phyloP scores from a whole-genome alignment of 176 grass and related monocot species.

The Tuctoria greenei region DNA sequence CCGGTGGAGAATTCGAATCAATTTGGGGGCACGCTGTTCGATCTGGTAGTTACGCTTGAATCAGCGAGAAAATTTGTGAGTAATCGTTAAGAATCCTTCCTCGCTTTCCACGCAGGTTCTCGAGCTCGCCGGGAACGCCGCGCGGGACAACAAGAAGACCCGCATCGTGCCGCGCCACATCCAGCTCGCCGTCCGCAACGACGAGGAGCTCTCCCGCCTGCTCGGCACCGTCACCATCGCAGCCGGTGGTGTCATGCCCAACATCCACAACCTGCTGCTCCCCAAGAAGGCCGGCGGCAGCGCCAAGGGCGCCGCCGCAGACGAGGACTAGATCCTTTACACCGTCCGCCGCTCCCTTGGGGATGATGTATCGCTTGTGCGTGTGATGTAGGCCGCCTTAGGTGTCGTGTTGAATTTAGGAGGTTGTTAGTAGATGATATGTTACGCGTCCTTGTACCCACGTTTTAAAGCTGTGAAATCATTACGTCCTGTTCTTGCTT shows the following conservation, averaged over 20 bases:
- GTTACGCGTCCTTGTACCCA: slow-evolving; percentile 11
- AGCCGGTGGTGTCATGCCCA: slow-evolving; percentile 94
- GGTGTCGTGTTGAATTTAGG: background rate
- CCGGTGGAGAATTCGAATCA: background rate
- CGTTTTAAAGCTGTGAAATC: background rate
- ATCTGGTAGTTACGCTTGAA: background rate
- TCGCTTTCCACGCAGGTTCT: slow-evolving; percentile 45
- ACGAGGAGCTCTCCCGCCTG: slow-evolving; percentile 90
- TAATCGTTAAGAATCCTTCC: background rate
- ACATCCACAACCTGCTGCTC: slow-evolving; percentile 98
- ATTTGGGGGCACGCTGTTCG: accelerated
- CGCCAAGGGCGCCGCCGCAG: slow-evolving; percentile 68
- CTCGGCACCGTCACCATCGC: slow-evolving; percentile 94
- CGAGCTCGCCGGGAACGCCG: slow-evolving; percentile 93
- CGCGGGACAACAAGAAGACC: slow-evolving; percentile 97
- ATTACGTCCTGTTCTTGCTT: no score
- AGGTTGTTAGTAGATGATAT: background rate
- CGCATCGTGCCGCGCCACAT: slow-evolving; percentile 98
- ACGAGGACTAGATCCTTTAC: slow-evolving; percentile 53
- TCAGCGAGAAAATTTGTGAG: background rate
- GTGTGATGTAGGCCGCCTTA: background rate
- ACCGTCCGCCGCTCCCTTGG: background rate
- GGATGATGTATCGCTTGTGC: background rate
- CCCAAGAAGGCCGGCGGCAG: slow-evolving; percentile 73
- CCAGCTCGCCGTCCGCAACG: slow-evolving; percentile 91